Conservation (phyloP, 2,329 filamentous ascomycete species). For the Diaporthe sp. region DNA sequence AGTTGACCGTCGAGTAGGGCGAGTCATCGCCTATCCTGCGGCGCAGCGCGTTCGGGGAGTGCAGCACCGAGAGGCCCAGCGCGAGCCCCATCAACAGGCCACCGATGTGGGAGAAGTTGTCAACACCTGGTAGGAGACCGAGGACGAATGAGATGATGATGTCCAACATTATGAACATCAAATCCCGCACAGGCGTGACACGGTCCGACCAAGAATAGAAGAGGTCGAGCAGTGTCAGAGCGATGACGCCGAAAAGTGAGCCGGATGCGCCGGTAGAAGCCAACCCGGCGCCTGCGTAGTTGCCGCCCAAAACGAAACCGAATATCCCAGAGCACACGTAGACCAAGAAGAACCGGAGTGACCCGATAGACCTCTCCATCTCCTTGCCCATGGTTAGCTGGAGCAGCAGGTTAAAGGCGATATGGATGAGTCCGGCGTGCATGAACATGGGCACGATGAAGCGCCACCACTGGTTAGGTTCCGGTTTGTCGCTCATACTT, state of each 20-base stretch:
- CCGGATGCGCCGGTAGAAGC: conserved; percentile 92
- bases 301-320: conserved; percentile 94
- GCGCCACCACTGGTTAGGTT: conserved; percentile 95
- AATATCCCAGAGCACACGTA: conserved; percentile 95
- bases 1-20: conserved; percentile 78
- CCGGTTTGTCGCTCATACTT: conserved; percentile 63
- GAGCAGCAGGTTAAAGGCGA: conserved; percentile 93
- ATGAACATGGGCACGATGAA: conserved; percentile 97
- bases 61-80: conserved; percentile 87
- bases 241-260: conserved; percentile 91
- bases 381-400: conserved; percentile 92
- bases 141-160: conserved; percentile 92
- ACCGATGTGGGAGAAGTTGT: conserved; percentile 98
- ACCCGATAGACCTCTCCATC: conserved; percentile 92
- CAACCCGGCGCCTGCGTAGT: conserved; percentile 86
- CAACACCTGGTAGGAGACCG: conserved; percentile 89
- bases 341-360: conserved; percentile 88
- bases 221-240: conserved; percentile 88
- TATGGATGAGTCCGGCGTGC: conserved; percentile 94
- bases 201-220: conserved; percentile 93
- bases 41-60: conserved; percentile 86
- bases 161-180: conserved; percentile 89
- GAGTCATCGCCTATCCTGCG: conserved; percentile 77
- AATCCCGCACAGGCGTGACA: conserved; percentile 80
- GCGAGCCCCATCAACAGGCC: conserved; percentile 94